Evolutionary conservation across 1,284 basidiomycete species (phyloP).

Genomic region (Trametes versicolor): DNA sequence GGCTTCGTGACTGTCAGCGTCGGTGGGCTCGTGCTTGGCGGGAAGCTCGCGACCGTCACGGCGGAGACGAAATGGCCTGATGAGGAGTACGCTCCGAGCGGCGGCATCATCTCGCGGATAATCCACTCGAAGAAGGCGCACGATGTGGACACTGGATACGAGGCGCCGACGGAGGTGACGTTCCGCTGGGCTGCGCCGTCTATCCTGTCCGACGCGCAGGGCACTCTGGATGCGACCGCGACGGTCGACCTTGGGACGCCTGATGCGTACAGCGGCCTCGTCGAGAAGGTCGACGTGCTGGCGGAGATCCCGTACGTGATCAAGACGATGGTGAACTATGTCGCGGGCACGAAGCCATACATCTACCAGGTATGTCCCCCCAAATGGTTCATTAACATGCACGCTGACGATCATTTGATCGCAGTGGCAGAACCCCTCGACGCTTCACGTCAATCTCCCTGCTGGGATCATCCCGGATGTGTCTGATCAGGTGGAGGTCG

Average conservation of each 20-base stretch:
- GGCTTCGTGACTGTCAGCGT: conserved; percentile 88
- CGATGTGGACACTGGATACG: conserved; percentile 86
- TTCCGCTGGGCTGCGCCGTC: conserved; percentile 86
- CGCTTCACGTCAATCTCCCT: conserved; percentile 73
- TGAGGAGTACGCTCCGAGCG: conserved; percentile 57
- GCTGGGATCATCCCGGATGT: conserved; percentile 58
- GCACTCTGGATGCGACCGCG: conserved; percentile 64
- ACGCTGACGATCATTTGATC: conserved; percentile 7
- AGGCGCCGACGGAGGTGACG: conserved; percentile 74
- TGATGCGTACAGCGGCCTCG: conserved; percentile 74
- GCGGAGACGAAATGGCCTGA: conserved; percentile 76
- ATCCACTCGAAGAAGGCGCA: conserved; percentile 70
- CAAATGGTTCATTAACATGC: conserved; percentile 12
- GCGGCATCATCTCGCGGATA: conserved; percentile 70
- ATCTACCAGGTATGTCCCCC: conserved; percentile 82
- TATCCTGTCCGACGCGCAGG: conserved; percentile 60
- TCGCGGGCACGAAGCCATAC: conserved; percentile 92
- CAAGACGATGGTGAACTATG: conserved; percentile 90
- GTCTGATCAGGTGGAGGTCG: conserved; percentile 60
- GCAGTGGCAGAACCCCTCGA: conserved; percentile 86
- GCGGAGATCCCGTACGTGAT: conserved; percentile 95
- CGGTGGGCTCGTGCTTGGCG: conserved; percentile 84
- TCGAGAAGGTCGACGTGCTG: conserved; percentile 97
- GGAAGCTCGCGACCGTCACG: conserved; percentile 79
- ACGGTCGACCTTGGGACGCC: conserved; percentile 65